Evolutionary conservation across 306 rosid species (phyloP).

Genomic region (Bauhinia variegata): DNA sequence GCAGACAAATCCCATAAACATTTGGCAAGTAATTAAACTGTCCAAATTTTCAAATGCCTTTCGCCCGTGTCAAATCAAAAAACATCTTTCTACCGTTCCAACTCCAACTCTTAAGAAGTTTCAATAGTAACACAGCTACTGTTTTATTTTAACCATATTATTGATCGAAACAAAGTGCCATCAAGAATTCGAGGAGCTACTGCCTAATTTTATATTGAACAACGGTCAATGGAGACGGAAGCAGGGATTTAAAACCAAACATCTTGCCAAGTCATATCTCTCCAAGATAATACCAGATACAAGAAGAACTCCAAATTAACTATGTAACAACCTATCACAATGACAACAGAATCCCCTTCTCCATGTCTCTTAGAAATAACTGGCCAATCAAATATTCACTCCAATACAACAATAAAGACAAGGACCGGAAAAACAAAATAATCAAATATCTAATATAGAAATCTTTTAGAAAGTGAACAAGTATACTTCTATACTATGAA

Average conservation of each 20-base stretch:
- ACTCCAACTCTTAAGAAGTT: slow-evolving; percentile 20
- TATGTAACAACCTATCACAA: no score
- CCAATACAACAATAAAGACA: no score
- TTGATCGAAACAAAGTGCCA: slow-evolving; percentile 3
- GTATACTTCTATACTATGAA: no score
- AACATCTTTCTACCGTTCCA: slow-evolving; percentile 19
- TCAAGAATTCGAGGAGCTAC: neutral
- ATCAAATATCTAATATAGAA: no score
- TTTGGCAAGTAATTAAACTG: neutral
- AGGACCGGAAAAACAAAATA: no score
- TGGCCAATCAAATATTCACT: no score
- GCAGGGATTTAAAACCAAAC: slow-evolving; percentile 13
- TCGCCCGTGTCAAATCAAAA: slow-evolving; percentile 10
- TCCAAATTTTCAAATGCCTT: neutral
- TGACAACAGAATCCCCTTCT: no score
- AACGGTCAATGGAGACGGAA: slow-evolving; percentile 4
- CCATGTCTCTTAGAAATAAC: no score
- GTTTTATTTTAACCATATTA: slow-evolving; percentile 1
- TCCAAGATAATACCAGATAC: no score
- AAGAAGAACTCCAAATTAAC: no score
- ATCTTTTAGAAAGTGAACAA: no score
- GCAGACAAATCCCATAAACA: slow-evolving; percentile 7
- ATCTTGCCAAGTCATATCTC: slow-evolving; percentile 14
- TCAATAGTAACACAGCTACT: neutral
- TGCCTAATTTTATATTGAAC: neutral